phyloP scores from a whole-genome alignment of 2,329 filamentous ascomycete species.

The Fragosphaeria purpurea region DNA sequence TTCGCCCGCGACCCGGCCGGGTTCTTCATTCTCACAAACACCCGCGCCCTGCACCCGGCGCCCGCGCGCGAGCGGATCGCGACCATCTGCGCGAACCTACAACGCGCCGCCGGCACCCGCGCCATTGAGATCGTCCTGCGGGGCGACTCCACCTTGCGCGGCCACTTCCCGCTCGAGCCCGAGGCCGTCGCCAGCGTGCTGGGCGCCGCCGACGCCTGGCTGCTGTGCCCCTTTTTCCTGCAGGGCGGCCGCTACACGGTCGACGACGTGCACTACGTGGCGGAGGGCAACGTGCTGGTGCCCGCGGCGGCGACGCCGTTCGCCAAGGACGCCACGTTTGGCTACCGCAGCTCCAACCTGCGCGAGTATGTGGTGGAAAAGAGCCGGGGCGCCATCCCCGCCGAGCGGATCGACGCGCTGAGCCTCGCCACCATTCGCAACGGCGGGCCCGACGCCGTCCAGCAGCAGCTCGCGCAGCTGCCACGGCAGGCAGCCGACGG shows the following conservation, averaged over 20 bases:
- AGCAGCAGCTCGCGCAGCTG: constrained; percentile 31
- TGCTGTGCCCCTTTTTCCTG: constrained; percentile 49
- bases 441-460: constrained; percentile 26
- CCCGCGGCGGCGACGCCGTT: constrained; percentile 46
- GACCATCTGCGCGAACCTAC: constrained; percentile 40
- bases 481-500: constrained; percentile 7
- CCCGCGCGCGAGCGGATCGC: constrained; percentile 37
- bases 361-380: constrained; percentile 46
- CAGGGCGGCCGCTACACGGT: constrained; percentile 50
- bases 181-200: constrained; percentile 48
- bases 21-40: constrained; percentile 53
- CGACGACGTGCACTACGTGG: constrained; percentile 47
- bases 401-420: constrained; percentile 32
- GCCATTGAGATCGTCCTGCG: constrained; percentile 44
- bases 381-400: constrained; percentile 17
- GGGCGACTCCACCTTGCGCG: constrained; percentile 61
- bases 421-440: constrained; percentile 36
- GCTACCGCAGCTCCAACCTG: constrained; percentile 43
- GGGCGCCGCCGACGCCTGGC: constrained; percentile 40
- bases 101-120: constrained; percentile 31
- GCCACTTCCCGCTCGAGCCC: constrained; percentile 80
- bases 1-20: constrained; percentile 31
- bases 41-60: constrained; percentile 40
- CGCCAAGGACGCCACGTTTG: constrained; percentile 47
- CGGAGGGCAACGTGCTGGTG: constrained; percentile 25